Conservation (phyloP, 495 filamentous ascomycete species). For the Cercophora samala region DNA sequence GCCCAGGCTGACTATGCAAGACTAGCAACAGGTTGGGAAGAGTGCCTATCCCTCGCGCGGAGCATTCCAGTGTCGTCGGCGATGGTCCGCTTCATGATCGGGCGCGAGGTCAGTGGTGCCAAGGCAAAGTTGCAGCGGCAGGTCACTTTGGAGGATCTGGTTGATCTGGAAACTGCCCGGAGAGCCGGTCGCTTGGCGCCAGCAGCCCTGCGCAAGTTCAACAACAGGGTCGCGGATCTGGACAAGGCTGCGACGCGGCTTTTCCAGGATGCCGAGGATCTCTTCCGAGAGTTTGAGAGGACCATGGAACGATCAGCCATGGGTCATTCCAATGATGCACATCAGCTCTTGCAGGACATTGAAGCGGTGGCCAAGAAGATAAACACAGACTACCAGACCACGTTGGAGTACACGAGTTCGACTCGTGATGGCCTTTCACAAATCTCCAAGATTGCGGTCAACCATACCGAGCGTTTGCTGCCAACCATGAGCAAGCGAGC, state of each 20-base stretch:
- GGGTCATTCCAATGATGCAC: constrained; percentile 40
- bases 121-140: constrained; percentile 38
- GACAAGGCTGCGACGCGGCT: constrained; percentile 46
- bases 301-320: constrained; percentile 44
- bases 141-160: constrained; percentile 64
- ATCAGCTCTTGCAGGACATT: constrained; percentile 73
- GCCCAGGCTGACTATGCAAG: constrained; percentile 66
- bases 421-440: constrained; percentile 71
- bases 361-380: constrained; percentile 82
- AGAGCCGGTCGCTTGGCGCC: constrained; percentile 57
- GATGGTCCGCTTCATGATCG: constrained; percentile 55
- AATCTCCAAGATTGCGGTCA: constrained; percentile 79
- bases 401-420: constrained; percentile 63
- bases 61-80: constrained; percentile 53
- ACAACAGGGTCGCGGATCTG: constrained; percentile 43
- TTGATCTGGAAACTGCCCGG: constrained; percentile 63
- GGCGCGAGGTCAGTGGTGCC: constrained; percentile 41
- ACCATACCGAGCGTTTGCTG: constrained; percentile 83
- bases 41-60: constrained; percentile 58
- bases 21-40: constrained; percentile 65
- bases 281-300: constrained; percentile 49
- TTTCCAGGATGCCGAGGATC: constrained; percentile 43
- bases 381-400: constrained; percentile 78
- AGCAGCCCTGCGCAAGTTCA: constrained; percentile 45
- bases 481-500: constrained; percentile 70